Percentiles rank a stretch among this genome's conserved stretches.
Evolutionary conservation across 768 basidiomycete genomes (phyloP).

Genomic region (Mycena olivaceomarginata): DNA sequence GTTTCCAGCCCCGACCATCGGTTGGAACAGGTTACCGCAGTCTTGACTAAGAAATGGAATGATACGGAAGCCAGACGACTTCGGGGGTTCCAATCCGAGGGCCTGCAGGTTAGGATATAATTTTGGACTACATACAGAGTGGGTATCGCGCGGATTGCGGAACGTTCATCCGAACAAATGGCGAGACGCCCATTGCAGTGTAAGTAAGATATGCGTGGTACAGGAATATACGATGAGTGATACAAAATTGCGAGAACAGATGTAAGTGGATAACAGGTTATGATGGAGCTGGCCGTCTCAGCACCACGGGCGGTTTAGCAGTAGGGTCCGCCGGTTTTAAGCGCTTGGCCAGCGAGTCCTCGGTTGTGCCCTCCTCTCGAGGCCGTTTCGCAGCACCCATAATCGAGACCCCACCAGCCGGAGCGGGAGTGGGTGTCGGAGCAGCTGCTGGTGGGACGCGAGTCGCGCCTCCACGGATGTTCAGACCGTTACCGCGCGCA

Average conservation of each 20-base stretch:
- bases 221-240: constrained; percentile 23
- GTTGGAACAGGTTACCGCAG: constrained; percentile 2
- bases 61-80: background rate
- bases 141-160: background rate
- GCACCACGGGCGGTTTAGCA: constrained; percentile 53
- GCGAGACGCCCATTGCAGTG: background rate
- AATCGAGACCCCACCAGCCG: constrained; percentile 69
- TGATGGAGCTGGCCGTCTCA: constrained; percentile 54
- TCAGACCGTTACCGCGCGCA: constrained; percentile 51
- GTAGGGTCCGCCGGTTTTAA: constrained; percentile 73
- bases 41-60: background rate
- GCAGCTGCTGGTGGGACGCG: constrained; percentile 42
- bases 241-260: constrained; percentile 28
- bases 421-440: constrained; percentile 50
- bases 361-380: constrained; percentile 72
- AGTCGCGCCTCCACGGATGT: constrained; percentile 57
- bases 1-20: background rate
- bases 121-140: background rate
- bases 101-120: background rate
- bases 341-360: constrained; percentile 81
- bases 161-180: background rate
- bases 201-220: constrained; percentile 13
- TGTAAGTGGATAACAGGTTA: constrained; percentile 16
- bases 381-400: constrained; percentile 83
- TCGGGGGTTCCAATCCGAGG: background rate